Percentiles rank a stretch among this genome's conserved stretches.
Evolutionary conservation across 78 protist genomes (phyloP).

Genomic region (Goniomonas avonlea): DNA sequence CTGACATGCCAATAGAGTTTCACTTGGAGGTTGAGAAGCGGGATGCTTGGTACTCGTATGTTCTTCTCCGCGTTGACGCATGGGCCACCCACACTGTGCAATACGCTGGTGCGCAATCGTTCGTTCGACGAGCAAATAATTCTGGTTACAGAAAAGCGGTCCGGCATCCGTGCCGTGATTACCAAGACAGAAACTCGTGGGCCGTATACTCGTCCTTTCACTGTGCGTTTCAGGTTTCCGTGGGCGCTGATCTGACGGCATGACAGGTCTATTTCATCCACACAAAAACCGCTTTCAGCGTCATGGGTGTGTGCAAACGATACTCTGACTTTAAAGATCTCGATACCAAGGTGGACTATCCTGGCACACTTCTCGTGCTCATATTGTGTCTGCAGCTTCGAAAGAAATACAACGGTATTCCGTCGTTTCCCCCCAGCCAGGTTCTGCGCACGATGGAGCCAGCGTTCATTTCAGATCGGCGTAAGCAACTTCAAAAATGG

Average conservation of each 20-base stretch:
- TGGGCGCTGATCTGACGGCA: too few relatives aligned
- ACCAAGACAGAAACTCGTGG: conserved; percentile 18
- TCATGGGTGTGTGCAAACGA: conserved; percentile 9
- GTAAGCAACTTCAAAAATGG: conserved; percentile 3
- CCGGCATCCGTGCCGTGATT: background rate
- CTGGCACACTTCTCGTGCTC: too few relatives aligned
- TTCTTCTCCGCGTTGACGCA: background rate
- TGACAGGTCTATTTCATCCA: conserved; percentile 12
- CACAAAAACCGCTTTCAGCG: conserved; percentile 18
- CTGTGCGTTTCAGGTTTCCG: too few relatives aligned
- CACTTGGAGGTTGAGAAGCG: background rate
- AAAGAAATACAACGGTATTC: too few relatives aligned
- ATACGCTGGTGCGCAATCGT: too few relatives aligned
- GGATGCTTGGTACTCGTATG: conserved; percentile 1
- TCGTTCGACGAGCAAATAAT: too few relatives aligned
- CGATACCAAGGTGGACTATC: too few relatives aligned
- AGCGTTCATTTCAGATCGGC: background rate
- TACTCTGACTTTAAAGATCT: conserved; percentile 3
- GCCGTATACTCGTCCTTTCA: conserved; percentile 2
- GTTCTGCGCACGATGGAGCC: conserved; percentile 2
- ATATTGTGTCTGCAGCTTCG: too few relatives aligned
- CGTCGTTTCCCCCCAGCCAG: too few relatives aligned
- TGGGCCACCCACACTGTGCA: background rate
- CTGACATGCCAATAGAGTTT: background rate
- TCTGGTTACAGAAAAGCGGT: background rate